Evolutionary conservation across 1,139 yeast genomes (phyloP), one percentile per base, ranked within the genome.

Genomic region (Ogataea hybrid): DNA sequence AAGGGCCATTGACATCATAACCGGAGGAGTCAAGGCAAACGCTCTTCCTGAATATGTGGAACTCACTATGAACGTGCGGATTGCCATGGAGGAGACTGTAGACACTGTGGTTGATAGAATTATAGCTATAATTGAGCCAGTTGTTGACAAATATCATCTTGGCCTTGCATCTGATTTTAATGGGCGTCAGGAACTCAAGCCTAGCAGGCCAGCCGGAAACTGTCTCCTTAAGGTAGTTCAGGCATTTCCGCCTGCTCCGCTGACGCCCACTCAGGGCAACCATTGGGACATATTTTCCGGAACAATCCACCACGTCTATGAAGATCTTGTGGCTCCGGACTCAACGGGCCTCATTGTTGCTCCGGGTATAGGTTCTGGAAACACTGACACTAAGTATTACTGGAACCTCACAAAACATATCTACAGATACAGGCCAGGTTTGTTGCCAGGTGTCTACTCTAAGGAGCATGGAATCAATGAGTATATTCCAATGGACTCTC

Each of bases 331-430:
- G 6, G 61, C 54, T 45, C 70, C 71, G 32, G 25, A 31, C 9
- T 73, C 48, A 72, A 75, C 28, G 54, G 73, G n/a, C 54, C 62
- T 81, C 25, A 67, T 83, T 37, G 70, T 79, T 17, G 68, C 89
- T 2, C 94, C 95, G 6, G 70, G 77, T 12, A 60, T 85, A 40
- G 77, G 84, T 73, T 73, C 87, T 3, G 95, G 86, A 12, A 87
- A 87, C 62, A 87, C 96, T 1, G 96, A 88, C 59, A 87, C 96
- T 6, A 75, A 77, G 55, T 72, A 76, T 56, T 87, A 84, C 66
- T 85, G 94, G 90, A 66, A 71, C 41, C 69, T 88, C 57, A 78
- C 90, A n/a, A 67, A 69, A 39, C 77, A 84, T 59, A 85, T 88
- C 46, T 86, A 74, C 70, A 74, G 96, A 53, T 83, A 73, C 11